Evolutionary conservation across 805 yeast species (phyloP).

Genomic region (Kazachstania psychrophila): DNA sequence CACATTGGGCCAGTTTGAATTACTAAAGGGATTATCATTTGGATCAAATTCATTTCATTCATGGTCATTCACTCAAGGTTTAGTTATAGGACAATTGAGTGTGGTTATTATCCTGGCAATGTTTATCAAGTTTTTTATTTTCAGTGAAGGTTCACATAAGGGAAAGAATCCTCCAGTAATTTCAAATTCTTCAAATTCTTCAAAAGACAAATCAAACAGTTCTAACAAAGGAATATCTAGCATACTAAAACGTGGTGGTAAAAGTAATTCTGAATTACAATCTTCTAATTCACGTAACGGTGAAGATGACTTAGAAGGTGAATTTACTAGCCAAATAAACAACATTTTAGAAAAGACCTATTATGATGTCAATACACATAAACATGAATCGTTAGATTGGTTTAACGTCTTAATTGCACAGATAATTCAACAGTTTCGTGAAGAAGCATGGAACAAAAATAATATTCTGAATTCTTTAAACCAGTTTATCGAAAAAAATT

Average conservation of each 20-base stretch:
- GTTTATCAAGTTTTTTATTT: constrained; percentile 67
- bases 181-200: neutral
- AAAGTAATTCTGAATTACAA: constrained; percentile 5
- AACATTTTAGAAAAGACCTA: constrained; percentile 81
- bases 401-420: constrained; percentile 91
- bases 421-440: constrained; percentile 72
- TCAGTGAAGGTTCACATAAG: constrained; percentile 50
- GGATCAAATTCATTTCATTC: constrained; percentile 14
- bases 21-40: neutral
- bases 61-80: constrained; percentile 74
- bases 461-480: constrained; percentile 75
- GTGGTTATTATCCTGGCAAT: constrained; percentile 54
- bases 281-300: constrained; percentile 9
- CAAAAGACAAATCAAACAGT: neutral
- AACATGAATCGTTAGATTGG: constrained; percentile 93
- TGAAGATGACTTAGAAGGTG: constrained; percentile 19
- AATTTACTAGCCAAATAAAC: constrained; percentile 24
- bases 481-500: constrained; percentile 42
- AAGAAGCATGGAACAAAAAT: constrained; percentile 81
- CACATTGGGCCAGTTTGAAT: neutral
- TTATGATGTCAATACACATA: constrained; percentile 80
- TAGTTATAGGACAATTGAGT: constrained; percentile 63
- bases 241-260: constrained; percentile 27
- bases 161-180: constrained; percentile 22
- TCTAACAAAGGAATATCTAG: constrained; percentile 7